phyloP scores from a whole-genome alignment of 768 basidiomycete species.

The Leccinellum luteum region DNA sequence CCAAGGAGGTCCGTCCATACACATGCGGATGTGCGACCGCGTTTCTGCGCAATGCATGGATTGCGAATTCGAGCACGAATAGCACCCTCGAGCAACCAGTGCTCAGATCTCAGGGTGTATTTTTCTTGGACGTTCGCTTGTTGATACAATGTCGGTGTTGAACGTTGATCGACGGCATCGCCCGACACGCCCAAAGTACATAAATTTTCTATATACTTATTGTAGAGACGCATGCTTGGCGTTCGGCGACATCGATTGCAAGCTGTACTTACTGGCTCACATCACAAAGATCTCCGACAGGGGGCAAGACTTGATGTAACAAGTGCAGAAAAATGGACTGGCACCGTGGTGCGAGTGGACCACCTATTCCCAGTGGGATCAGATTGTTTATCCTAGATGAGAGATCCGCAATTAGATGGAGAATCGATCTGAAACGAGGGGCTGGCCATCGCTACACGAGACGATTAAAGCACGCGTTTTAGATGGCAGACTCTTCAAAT shows the following conservation, averaged over 20 bases:
- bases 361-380: background rate
- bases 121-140: background rate
- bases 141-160: background rate
- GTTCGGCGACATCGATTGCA: background rate
- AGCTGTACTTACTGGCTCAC: background rate
- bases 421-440: background rate
- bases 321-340: too few species aligned
- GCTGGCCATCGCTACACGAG: background rate
- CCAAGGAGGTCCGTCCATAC: background rate
- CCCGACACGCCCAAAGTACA: background rate
- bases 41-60: background rate
- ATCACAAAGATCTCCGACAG: too few species aligned
- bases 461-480: background rate
- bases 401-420: background rate
- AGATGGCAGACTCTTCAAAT: background rate
- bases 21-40: background rate
- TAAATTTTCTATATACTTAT: background rate
- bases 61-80: background rate
- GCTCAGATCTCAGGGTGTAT: background rate
- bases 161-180: background rate
- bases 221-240: background rate
- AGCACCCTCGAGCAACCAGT: background rate
- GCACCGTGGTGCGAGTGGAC: background rate
- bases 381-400: background rate
- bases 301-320: too few species aligned